Base-by-base conservation (phyloP, 2,329 filamentous ascomycete genomes). In the Ploettnerulaceae sp. region DNA sequence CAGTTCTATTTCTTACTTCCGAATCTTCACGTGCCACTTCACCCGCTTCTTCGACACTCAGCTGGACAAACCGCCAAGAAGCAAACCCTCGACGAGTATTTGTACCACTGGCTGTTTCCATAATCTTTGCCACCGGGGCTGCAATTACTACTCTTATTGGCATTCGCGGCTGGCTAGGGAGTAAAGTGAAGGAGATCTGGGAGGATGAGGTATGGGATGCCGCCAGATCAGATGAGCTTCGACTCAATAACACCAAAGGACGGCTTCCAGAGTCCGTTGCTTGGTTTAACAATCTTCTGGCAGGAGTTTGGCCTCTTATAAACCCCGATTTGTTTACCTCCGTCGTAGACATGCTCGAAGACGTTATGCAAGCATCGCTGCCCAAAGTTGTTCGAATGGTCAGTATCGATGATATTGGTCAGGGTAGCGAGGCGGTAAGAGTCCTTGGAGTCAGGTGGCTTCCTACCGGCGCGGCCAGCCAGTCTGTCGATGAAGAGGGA, bases 331-430 rank as follows among this genome's bases (percentile, higher is more conserved):
- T 89, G 1, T 88, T 89, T 57, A 73, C 76, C 1, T 79, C 77
- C 25, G 63, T 88, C 2, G 75, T 79, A 0, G 84, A 89, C 57
- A 84, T 78, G 21, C 73, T 89, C 3, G 85, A 89, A 64, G 85
- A 89, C 61, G 81, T 89, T 37, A 89, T 89, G 85, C 85, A 89
- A 66, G 84, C 84, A 2, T 85, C 81, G 7, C 67, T 88, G 14
- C 83, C 85, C 0, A 79, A 75, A 47, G 64, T 84, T 26, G 73
- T 88, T 24, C 77, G 84, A 37, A 87, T 87, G 84, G 81, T 88
- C 33, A 82, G 81, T 43, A 78, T 88, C 6, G 83, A 88, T 38
- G 84, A 89, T 52, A 76, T 89, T 48, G 84, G 84, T 0, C 84
- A 89, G 63, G 85, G 85, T 6, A 86, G 78, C 49, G 84, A 88